Base-by-base conservation (phyloP, 495 filamentous ascomycete genomes). In the Neurospora discreta region DNA sequence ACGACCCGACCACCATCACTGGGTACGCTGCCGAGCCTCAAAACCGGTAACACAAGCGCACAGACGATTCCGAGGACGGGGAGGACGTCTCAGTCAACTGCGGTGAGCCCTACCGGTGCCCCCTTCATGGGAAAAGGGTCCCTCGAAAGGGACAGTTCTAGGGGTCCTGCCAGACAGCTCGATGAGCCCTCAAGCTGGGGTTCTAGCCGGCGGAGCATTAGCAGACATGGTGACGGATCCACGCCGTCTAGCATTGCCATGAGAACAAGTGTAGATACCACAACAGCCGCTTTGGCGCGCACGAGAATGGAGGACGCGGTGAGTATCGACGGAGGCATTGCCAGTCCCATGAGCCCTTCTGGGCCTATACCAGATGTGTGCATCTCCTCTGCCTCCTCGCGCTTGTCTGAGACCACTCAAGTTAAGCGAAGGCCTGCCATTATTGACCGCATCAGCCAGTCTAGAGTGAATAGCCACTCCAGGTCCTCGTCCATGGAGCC, bases 401-500 rank as follows among this genome's bases (percentile, higher is more conserved):
- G 77, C 10, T 23, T 71, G 10, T 39, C 79, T 2, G n/a, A 71
- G n/a, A 69, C 79, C 9, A 72, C 71, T 15, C 78, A 83, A 11
- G 60, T 71, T 23, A 65, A 76, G 69, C 78, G 79, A 73, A 79
- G 78, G 67, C 85, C 86, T 3, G 77, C 79, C 41, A 80, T 85
- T 15, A 84, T 87, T 73, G 83, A 87, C 68, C 83, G 85, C 26
- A 87, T 91, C 67, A 87, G 84, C 69, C 82, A 83, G 39, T 84
- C 88, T 16, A 81, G 85, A 73, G 82, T 80, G 3, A 84, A 79
- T 69, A 80, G 78, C 26, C 81, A 83, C 15, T 91, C 90, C 1
- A 81, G 89, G 65, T 87, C 87, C n/a, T 90, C 90, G 7, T 91
- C 90, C 3, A 84, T 87, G 65, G 87, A 88, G 40, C 82, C 83